phyloP scores from a whole-genome alignment of 345 rosid species.

The Cardamine chenopodiifolia region DNA sequence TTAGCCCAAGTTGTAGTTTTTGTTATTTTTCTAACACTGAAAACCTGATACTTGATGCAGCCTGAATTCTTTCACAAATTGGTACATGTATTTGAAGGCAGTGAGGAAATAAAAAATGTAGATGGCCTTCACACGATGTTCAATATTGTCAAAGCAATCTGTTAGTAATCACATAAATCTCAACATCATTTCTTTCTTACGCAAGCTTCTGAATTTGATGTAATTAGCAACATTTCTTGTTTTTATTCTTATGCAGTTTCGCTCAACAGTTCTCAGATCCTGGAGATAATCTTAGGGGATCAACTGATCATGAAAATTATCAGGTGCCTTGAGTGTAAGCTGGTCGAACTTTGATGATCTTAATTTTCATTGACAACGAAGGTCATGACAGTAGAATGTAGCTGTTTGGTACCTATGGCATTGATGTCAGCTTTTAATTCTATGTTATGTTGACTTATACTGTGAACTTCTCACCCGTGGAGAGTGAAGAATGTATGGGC shows the following conservation, averaged over 20 bases:
- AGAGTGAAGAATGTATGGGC: conserved; percentile 1
- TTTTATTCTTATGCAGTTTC: conserved; percentile 60
- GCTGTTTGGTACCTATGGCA: conserved; percentile 16
- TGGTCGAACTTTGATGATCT: conserved; percentile 15
- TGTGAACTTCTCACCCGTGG: conserved; percentile 2
- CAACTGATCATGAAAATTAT: conserved; percentile 82
- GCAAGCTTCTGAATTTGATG: conserved; percentile 21
- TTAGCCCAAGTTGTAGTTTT: conserved; percentile 2
- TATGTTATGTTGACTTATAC: neutral
- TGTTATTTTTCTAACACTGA: neutral
- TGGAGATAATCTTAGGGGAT: conserved; percentile 82
- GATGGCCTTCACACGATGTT: conserved; percentile 81
- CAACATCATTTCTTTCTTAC: conserved; percentile 20
- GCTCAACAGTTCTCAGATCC: conserved; percentile 75
- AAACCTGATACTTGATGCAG: conserved; percentile 52
- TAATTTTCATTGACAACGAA: conserved; percentile 8
- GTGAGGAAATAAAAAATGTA: conserved; percentile 66
- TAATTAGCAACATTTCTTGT: conserved; percentile 23
- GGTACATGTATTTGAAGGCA: conserved; percentile 68
- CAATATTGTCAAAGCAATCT: conserved; percentile 78
- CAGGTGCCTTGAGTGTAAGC: conserved; percentile 94
- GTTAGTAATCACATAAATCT: conserved; percentile 52
- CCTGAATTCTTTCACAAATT: conserved; percentile 72
- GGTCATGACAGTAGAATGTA: conserved; percentile 1
- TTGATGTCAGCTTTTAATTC: conserved; percentile 12